Evolutionary conservation across 129 eudicot genomes (phyloP).

Genomic region (Artemisia argyi): DNA sequence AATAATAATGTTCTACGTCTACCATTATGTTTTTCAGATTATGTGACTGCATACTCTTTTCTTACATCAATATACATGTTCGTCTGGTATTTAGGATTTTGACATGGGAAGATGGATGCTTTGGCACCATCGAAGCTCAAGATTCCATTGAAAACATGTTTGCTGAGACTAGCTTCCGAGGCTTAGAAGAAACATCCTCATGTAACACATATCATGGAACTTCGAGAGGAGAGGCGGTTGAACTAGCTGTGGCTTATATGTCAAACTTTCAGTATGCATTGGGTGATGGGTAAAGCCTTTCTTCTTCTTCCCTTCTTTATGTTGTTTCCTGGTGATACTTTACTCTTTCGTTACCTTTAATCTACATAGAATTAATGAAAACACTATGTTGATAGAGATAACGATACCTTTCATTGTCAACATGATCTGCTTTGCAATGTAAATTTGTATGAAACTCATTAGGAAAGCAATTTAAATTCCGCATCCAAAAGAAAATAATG

Average conservation of each 20-base stretch:
- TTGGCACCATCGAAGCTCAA: slow-evolving; percentile 36
- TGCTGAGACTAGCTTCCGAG: slow-evolving; percentile 22
- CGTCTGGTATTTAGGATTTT: slow-evolving; percentile 48
- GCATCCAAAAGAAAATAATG: no score
- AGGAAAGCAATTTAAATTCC: no score
- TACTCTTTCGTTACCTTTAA: background rate
- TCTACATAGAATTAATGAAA: background rate
- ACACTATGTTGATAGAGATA: background rate
- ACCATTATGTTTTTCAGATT: slow-evolving; percentile 1
- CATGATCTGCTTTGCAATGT: background rate
- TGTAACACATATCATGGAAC: slow-evolving; percentile 28
- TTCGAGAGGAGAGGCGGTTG: slow-evolving; percentile 39
- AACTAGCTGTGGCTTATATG: slow-evolving; percentile 61
- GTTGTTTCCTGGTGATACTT: background rate
- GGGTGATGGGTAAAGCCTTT: slow-evolving; percentile 72
- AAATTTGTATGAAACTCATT: background rate
- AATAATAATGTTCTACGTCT: background rate
- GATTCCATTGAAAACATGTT: slow-evolving; percentile 32
- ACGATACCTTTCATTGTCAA: background rate
- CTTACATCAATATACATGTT: background rate
- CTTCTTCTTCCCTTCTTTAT: slow-evolving; percentile 3
- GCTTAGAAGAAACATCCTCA: slow-evolving; percentile 36
- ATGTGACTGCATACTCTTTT: slow-evolving; percentile 9
- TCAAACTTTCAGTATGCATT: slow-evolving; percentile 57
- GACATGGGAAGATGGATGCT: slow-evolving; percentile 84